A percentile compares a stretch with the other conserved stretches of the same genome.
Evolutionary conservation across 225 moss, liverwort and hornwort genomes (phyloP).

Genomic region (Physcomitrellopsis africana): DNA sequence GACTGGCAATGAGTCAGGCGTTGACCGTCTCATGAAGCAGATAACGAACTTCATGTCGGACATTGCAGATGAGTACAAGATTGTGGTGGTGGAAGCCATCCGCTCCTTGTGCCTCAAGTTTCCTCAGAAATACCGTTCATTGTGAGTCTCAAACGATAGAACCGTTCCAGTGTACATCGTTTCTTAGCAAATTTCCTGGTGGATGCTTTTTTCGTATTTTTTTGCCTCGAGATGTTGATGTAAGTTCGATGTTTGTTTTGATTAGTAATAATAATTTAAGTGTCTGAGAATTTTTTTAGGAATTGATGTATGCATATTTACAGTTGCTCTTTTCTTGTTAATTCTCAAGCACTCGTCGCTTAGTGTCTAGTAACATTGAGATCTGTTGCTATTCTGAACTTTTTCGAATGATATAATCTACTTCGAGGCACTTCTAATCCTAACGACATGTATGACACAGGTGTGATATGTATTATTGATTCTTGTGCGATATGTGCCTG

Average conservation of each 20-base stretch:
- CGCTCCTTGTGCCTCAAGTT: slow-evolving; percentile 91
- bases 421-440: slow-evolving; percentile 3
- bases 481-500: slow-evolving; percentile 7
- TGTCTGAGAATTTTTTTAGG: background rate
- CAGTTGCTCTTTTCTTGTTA: background rate
- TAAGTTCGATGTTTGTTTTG: background rate
- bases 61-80: slow-evolving; percentile 94
- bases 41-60: slow-evolving; percentile 94
- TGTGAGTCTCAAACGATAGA: slow-evolving; percentile 52
- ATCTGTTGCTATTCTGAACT: background rate
- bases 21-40: slow-evolving; percentile 95
- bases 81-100: slow-evolving; percentile 94
- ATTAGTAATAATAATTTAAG: background rate
- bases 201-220: background rate
- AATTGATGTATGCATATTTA: background rate
- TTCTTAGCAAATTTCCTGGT: slow-evolving; percentile 2
- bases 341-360: slow-evolving; percentile 2
- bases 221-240: no score
- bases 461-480: background rate
- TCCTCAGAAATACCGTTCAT: slow-evolving; percentile 76
- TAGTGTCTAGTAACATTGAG: background rate
- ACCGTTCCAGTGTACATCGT: slow-evolving; percentile 8
- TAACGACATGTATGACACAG: background rate
- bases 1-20: slow-evolving; percentile 93
- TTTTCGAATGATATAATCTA: background rate